Conservation (phyloP, 352 stramenopile genomes). For the Globisporangium okanoganense region DNA sequence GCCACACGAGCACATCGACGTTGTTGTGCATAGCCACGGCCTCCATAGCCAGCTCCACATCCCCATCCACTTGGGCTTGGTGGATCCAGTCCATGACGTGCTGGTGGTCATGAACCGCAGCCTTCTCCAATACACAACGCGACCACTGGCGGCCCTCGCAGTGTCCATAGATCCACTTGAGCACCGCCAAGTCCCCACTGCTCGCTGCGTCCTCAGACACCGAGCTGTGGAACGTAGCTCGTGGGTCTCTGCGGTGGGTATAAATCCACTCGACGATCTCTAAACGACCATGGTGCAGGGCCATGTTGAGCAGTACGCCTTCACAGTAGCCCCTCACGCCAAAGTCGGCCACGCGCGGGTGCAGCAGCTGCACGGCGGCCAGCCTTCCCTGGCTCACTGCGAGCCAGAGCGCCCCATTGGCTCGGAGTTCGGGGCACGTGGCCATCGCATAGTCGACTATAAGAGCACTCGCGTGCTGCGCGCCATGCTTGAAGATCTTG, state of each 20-base stretch:
- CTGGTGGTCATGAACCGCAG: not conserved
- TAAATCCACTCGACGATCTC: not conserved
- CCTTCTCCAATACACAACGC: not conserved
- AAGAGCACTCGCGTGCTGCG: not conserved
- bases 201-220: not conserved
- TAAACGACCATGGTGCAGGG: not conserved
- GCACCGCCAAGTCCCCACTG: not conserved
- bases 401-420: not conserved
- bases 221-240: not conserved
- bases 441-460: not conserved
- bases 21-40: not conserved
- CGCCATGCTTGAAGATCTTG: not conserved
- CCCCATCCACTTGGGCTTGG: not conserved
- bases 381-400: not conserved
- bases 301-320: not conserved
- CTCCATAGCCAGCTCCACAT: not conserved
- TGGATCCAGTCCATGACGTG: not conserved
- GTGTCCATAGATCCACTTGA: not conserved
- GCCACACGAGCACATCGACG: not conserved
- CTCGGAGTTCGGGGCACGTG: not conserved
- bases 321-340: not conserved
- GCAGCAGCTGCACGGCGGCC: not conserved
- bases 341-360: not conserved
- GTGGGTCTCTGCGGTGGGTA: not conserved
- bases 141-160: not conserved